Evolutionary conservation across 2,329 filamentous ascomycete species (phyloP).

Genomic region (Hypoxylon sp.): DNA sequence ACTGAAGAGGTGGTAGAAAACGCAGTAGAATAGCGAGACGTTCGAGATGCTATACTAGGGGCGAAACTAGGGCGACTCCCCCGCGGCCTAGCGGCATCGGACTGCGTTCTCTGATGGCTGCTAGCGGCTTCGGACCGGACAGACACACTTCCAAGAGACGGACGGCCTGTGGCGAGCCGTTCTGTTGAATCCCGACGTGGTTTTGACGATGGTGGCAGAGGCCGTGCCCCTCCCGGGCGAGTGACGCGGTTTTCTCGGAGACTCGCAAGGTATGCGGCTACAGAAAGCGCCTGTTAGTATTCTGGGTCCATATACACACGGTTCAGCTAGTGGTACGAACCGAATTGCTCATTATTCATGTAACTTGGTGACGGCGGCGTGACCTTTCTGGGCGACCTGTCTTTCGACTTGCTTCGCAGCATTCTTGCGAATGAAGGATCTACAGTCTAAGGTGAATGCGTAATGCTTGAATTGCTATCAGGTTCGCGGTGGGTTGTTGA

Average conservation of each 20-base stretch:
- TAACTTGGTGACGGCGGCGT: constrained; percentile 74
- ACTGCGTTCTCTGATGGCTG: constrained; percentile 49
- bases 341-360: constrained; percentile 78
- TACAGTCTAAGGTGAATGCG: constrained; percentile 9
- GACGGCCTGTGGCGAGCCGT: constrained; percentile 48
- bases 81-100: constrained; percentile 49
- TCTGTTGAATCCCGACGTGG: constrained; percentile 53
- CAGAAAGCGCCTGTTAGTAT: constrained; percentile 24
- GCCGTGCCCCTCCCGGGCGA: constrained; percentile 79
- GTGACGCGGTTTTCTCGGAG: constrained; percentile 77
- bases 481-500: constrained; percentile 18
- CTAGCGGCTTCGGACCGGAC: constrained; percentile 54
- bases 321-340: constrained; percentile 59
- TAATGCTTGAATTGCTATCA: constrained; percentile 16
- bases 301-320: constrained; percentile 20
- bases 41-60: constrained; percentile 65
- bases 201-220: constrained; percentile 63
- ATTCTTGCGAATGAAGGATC: constrained; percentile 33
- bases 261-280: constrained; percentile 79
- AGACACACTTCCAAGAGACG: constrained; percentile 52
- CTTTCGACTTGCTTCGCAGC: constrained; percentile 53
- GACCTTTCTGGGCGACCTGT: constrained; percentile 64
- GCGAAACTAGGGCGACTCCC: constrained; percentile 60
- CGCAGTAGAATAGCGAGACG: constrained; percentile 66
- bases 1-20: constrained; percentile 63